Base-by-base conservation (phyloP, 805 yeast species). In the Brettanomyces sp. region DNA sequence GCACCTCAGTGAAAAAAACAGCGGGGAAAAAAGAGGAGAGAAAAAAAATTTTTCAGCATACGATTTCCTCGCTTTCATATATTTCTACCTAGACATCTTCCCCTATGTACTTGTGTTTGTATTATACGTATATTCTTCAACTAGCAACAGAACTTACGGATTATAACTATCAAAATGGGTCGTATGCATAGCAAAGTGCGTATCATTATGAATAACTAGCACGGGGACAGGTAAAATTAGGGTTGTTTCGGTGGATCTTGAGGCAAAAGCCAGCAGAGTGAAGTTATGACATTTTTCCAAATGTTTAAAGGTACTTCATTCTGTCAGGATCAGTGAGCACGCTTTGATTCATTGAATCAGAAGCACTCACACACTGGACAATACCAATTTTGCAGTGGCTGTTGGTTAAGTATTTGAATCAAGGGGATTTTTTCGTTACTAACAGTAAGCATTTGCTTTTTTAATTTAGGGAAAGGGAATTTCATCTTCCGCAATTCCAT, bases 181-280 rank as follows among this genome's bases (percentile, higher is more conserved):
- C 96, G 99, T 80, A 82, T 91, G 90, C 98, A 91, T 88, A 85
- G 96, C 77, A 77, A 85, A 73, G 95, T 85, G 85, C 79, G 95
- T 85, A 72, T 47, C 48, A 36, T 50, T 49, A 24, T 6, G 35
- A 45, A 37, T 11, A 42, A 32, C 33, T 33, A 43, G 49, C 39
- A 51, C 53, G 50, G 44, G 51, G 53, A 53, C 54, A 51, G 52
- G 46, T 62, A 54, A 55, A 56, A 56, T 56, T 62, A 56, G 68
- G 67, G 45, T 60, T 56, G 59, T 52, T 37, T 52, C 52, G 67
- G 66, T 63, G 51, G 34, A 13, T 24, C 13, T 23, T 33, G 38
- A 28, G 38, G 58, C 47, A 49, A 48, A 39, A 45, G 38, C 42
- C 43, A 39, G 25, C 21, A 22, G 38, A 33, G 32, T 40, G 28